These are phyloP conservation scores for Cinchona pubescens DNA, from an alignment of 257 asterid species.

Conservation along the genomic window DNA sequence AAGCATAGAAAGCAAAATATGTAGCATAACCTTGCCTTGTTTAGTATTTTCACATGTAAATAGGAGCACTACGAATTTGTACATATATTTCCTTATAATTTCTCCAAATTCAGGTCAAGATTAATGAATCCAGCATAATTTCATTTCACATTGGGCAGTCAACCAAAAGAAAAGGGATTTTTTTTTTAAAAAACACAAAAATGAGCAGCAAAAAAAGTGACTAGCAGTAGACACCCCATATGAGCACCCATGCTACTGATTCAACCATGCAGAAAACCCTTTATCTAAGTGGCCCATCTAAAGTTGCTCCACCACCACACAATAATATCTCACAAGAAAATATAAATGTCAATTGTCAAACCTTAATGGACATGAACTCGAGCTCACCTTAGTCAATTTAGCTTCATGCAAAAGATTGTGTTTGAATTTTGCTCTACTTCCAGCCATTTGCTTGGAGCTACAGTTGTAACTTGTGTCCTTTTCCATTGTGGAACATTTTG, in stretches of 20 bases:
- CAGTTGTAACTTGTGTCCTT: slow-evolving; percentile 41
- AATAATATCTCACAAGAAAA: slow-evolving; percentile 24
- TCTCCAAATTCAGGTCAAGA: slow-evolving; percentile 7
- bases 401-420: slow-evolving; percentile 25
- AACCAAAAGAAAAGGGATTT: slow-evolving; percentile 21
- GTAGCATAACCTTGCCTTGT: background rate
- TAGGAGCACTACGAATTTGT: background rate
- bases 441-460: slow-evolving; percentile 25
- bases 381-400: slow-evolving; percentile 39
- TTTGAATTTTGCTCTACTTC: slow-evolving; percentile 40
- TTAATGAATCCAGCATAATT: slow-evolving; percentile 18
- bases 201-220: slow-evolving; percentile 9
- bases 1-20: background rate
- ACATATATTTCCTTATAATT: background rate
- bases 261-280: slow-evolving; percentile 38
- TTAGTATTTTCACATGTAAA: background rate
- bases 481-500: slow-evolving; percentile 30
- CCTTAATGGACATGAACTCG: slow-evolving; percentile 29
- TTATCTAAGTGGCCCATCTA: slow-evolving; percentile 44
- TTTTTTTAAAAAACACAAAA: slow-evolving; percentile 19
- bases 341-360: slow-evolving; percentile 28
- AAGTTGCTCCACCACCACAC: slow-evolving; percentile 49
- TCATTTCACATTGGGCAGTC: slow-evolving; percentile 13
- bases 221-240: slow-evolving; percentile 57
- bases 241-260: slow-evolving; percentile 70